Evolutionary conservation across 2,329 filamentous ascomycete species (phyloP).

Genomic region (Colletotrichum scovillei): DNA sequence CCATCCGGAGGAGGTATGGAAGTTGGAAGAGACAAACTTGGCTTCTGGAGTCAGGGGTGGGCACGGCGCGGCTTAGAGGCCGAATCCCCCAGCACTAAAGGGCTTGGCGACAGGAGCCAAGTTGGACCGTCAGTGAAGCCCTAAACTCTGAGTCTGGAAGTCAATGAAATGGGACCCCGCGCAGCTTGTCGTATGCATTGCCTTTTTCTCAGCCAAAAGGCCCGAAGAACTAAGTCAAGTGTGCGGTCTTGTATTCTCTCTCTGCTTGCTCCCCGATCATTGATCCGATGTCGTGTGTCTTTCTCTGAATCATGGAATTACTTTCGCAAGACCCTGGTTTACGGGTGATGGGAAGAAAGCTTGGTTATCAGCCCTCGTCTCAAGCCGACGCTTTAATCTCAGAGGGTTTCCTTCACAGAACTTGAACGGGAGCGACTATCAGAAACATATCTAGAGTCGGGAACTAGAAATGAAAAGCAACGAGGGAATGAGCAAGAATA

Average conservation of each 20-base stretch:
- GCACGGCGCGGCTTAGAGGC: neutral
- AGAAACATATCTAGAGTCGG: neutral
- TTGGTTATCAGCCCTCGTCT: neutral
- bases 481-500: neutral
- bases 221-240: neutral
- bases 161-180: neutral
- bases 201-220: neutral
- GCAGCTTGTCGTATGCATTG: neutral
- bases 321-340: neutral
- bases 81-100: slow-evolving; percentile 10
- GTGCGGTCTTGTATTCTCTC: neutral
- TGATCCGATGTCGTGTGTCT: neutral
- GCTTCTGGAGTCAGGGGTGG: neutral
- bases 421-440: neutral
- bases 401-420: neutral
- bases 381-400: neutral
- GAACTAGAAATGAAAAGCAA: neutral
- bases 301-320: neutral
- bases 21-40: neutral
- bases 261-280: neutral
- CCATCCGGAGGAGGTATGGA: neutral
- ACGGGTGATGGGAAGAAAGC: neutral
- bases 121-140: slow-evolving; percentile 10
- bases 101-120: slow-evolving; percentile 27
- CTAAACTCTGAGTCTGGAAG: neutral